Evolutionary conservation across 2,329 filamentous ascomycete species (phyloP).

Genomic region (Ophiosphaerella herpotricha): DNA sequence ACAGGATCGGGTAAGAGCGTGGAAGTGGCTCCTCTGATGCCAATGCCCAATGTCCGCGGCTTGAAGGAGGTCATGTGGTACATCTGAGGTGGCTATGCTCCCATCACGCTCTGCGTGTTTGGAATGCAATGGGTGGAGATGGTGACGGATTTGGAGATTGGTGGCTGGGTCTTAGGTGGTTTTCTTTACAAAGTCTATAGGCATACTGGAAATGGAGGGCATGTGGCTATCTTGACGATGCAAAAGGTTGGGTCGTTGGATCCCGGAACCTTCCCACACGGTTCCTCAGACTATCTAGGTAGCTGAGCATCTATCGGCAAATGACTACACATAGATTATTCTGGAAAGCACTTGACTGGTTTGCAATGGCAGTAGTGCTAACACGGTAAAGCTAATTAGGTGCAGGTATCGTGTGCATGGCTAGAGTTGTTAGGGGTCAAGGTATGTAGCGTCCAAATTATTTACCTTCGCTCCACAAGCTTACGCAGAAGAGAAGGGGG

Average conservation of each 20-base stretch:
- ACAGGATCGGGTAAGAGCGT: conserved; percentile 37
- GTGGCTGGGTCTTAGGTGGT: background rate
- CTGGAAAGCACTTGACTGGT: background rate
- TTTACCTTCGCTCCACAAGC: conserved; percentile 53
- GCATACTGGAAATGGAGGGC: background rate
- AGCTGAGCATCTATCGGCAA: background rate
- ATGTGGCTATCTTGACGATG: background rate
- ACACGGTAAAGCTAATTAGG: background rate
- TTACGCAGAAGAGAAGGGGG: conserved; percentile 56
- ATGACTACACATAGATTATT: background rate
- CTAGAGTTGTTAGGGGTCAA: background rate
- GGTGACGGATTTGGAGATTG: background rate
- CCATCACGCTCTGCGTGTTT: background rate
- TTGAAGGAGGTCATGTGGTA: conserved; percentile 56
- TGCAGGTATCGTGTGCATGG: too few species aligned
- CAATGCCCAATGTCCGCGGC: conserved; percentile 45
- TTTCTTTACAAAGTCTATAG: background rate
- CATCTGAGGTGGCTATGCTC: conserved; percentile 40
- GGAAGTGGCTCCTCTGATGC: conserved; percentile 47
- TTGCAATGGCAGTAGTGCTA: background rate
- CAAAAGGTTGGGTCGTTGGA: conserved; percentile 5
- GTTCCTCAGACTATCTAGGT: background rate
- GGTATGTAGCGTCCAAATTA: conserved; percentile 51
- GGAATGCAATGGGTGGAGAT: background rate
- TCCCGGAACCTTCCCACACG: background rate